These are phyloP conservation scores for Clavulina sp. DNA, from an alignment of 768 basidiomycete species.

Conservation along the genomic window DNA sequence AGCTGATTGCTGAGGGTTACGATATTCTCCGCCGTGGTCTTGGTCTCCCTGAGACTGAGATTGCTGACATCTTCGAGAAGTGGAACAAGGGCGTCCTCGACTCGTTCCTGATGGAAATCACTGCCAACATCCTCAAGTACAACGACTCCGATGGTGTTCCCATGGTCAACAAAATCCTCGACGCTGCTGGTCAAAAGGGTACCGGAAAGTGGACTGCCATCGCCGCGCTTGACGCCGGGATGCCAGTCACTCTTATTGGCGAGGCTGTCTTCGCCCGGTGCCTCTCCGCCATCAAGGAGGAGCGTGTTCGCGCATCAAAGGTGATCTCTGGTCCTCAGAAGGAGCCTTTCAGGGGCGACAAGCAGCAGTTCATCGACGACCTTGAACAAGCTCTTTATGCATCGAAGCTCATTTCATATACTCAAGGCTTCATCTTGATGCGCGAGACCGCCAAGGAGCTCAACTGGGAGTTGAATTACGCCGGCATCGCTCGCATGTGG, in stretches of 20 bases:
- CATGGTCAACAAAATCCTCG: slow-evolving; percentile 85
- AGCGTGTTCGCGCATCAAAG: slow-evolving; percentile 88
- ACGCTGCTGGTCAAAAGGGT: slow-evolving; percentile 95
- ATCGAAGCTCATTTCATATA: slow-evolving; percentile 98
- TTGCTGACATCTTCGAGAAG: slow-evolving; percentile 79
- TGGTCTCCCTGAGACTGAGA: slow-evolving; percentile 70
- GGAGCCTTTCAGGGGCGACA: slow-evolving; percentile 91
- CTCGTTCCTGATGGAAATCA: slow-evolving; percentile 98
- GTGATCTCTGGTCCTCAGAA: slow-evolving; percentile 77
- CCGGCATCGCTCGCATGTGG: slow-evolving; percentile 98
- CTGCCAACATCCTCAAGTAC: slow-evolving; percentile 89
- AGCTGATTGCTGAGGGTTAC: slow-evolving; percentile 95
- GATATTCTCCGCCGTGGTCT: slow-evolving; percentile 97
- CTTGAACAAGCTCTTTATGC: slow-evolving; percentile 98
- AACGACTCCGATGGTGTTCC: slow-evolving; percentile 81
- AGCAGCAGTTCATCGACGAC: slow-evolving; percentile 97
- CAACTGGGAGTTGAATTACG: slow-evolving; percentile 87
- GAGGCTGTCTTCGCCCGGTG: slow-evolving; percentile 99
- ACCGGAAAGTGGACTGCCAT: slow-evolving; percentile 99
- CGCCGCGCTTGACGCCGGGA: slow-evolving; percentile 84
- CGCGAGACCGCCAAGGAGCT: slow-evolving; percentile 92
- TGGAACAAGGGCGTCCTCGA: slow-evolving; percentile 99
- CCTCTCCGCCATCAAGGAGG: slow-evolving; percentile 90
- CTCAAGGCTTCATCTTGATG: slow-evolving; percentile 99
- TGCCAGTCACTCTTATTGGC: slow-evolving; percentile 90